Conservation (phyloP, 1,284 basidiomycete species). For the Exobasidium cylindrosporum region DNA sequence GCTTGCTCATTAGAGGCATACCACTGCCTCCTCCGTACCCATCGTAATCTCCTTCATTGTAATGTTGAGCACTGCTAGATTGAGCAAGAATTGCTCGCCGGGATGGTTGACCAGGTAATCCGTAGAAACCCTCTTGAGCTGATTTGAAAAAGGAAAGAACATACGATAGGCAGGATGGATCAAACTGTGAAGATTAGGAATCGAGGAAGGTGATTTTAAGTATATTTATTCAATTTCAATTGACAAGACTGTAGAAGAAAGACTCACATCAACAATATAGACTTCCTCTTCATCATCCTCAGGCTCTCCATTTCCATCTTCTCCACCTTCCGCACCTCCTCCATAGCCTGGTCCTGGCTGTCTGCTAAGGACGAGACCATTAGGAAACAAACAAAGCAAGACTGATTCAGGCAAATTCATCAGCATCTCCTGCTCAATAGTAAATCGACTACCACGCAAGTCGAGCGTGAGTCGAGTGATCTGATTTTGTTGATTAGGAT, state of each 20-base stretch:
- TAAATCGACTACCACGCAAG: conserved; percentile 83
- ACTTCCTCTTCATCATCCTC: conserved; percentile 81
- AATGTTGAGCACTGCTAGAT: conserved; percentile 61
- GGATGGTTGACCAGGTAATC: conserved; percentile 66
- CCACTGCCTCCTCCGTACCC: conserved; percentile 7
- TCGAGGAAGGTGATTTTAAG: too few species aligned
- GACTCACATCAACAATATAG: conserved; percentile 88
- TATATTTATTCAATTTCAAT: too few species aligned
- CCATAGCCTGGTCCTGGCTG: conserved; percentile 60
- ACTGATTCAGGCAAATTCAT: conserved; percentile 98
- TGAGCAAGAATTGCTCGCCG: conserved; percentile 37
- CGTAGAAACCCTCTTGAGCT: conserved; percentile 88
- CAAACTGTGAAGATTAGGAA: conserved; percentile 82
- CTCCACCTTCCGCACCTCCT: conserved; percentile 57
- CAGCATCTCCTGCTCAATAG: conserved; percentile 93
- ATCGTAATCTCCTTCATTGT: conserved; percentile 9
- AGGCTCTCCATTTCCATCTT: conserved; percentile 58
- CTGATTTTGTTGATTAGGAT: not conserved
- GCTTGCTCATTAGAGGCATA: conserved; percentile 80
- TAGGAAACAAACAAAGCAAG: conserved; percentile 91
- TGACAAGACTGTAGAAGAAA: not conserved
- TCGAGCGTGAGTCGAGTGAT: conserved; percentile 83
- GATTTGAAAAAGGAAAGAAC: conserved; percentile 86
- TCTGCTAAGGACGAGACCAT: conserved; percentile 87
- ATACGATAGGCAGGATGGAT: conserved; percentile 91